Conservation (phyloP, 768 basidiomycete genomes). For the Austroboletus eburneus region DNA sequence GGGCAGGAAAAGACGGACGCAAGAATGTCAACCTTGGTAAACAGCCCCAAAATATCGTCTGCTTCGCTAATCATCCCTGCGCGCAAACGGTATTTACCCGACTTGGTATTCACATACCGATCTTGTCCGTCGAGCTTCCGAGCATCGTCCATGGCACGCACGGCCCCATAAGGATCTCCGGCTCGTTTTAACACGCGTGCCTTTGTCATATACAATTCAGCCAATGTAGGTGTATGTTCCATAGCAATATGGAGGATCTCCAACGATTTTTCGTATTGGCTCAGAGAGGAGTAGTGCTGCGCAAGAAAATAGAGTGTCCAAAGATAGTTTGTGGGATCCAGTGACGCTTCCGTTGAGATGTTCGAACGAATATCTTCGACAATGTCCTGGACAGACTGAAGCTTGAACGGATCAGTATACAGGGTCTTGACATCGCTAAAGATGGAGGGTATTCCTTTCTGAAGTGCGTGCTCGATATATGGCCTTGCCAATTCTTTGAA, state of each 20-base stretch:
- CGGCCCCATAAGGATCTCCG: slow-evolving; percentile 76
- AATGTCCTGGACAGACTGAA: slow-evolving; percentile 62
- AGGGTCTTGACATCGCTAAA: slow-evolving; percentile 90
- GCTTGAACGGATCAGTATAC: slow-evolving; percentile 64
- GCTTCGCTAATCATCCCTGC: slow-evolving; percentile 81
- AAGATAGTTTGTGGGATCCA: slow-evolving; percentile 74
- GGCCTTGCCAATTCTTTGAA: slow-evolving; percentile 62
- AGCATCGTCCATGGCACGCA: slow-evolving; percentile 74
- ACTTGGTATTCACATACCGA: slow-evolving; percentile 90
- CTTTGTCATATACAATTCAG: slow-evolving; percentile 80
- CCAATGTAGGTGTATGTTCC: slow-evolving; percentile 87
- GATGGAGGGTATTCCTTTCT: slow-evolving; percentile 87
- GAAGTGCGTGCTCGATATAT: slow-evolving; percentile 68
- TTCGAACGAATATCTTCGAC: slow-evolving; percentile 47
- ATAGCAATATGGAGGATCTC: slow-evolving; percentile 62
- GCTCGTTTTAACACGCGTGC: slow-evolving; percentile 83
- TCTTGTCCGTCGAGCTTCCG: slow-evolving; percentile 88
- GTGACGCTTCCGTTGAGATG: slow-evolving; percentile 25
- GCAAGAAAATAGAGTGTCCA: slow-evolving; percentile 97
- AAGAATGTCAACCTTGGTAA: slow-evolving; percentile 71
- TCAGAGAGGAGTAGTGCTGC: slow-evolving; percentile 76
- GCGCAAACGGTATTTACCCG: slow-evolving; percentile 84
- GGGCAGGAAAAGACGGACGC: neutral
- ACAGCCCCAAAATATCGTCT: slow-evolving; percentile 68
- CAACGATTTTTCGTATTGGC: slow-evolving; percentile 45